Conservation (phyloP, 169 alveolate genomes). For the Plasmodium gonderi region DNA sequence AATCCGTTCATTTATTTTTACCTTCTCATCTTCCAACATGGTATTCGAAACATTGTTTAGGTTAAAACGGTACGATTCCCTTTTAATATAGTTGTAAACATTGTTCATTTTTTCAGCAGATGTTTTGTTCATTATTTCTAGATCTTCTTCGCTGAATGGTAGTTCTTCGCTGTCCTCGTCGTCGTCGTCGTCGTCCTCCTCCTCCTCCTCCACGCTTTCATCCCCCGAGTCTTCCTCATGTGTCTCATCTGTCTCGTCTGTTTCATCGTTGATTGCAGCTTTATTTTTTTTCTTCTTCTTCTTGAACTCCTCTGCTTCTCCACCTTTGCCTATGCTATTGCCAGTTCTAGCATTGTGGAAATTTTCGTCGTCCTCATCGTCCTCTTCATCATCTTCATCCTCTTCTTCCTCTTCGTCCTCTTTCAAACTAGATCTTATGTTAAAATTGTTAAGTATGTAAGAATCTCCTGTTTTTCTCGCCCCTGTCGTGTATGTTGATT, state of each 20-base stretch:
- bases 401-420: background rate
- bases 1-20: conserved; percentile 40
- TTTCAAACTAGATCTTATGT: background rate
- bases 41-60: conserved; percentile 30
- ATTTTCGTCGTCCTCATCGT: background rate
- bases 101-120: conserved; percentile 46
- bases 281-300: too few species aligned
- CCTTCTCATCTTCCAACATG: conserved; percentile 55
- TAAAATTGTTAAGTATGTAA: background rate
- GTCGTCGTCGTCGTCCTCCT: background rate
- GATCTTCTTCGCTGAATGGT: conserved; percentile 38
- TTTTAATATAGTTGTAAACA: conserved; percentile 25
- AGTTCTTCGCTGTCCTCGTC: background rate
- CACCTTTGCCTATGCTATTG: too few species aligned
- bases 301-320: too few species aligned
- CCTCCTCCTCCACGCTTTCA: background rate
- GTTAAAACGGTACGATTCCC: conserved; percentile 62
- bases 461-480: background rate
- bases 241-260: too few species aligned
- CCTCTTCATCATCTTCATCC: background rate
- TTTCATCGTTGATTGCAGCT: too few species aligned
- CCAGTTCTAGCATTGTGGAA: too few species aligned
- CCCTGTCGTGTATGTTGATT: background rate
- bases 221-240: background rate
- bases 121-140: background rate